A percentile compares a stretch with the other conserved stretches of the same genome.
phyloP scores from a whole-genome alignment of 306 rosid genomes.

The Urtica urens region DNA sequence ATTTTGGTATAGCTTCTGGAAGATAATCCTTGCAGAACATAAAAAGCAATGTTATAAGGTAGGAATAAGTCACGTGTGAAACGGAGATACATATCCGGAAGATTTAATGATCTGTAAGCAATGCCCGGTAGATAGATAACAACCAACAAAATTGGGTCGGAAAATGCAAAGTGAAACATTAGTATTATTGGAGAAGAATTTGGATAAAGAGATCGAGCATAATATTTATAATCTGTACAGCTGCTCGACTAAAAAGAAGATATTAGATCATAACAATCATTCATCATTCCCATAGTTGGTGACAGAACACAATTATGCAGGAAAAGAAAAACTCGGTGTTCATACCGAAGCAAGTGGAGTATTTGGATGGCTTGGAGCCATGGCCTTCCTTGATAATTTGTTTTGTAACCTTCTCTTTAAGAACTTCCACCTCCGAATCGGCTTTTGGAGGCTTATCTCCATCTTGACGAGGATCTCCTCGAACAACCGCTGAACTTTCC shows the following conservation, averaged over 20 bases:
- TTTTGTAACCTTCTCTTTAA: conserved; percentile 74
- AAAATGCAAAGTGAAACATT: no score
- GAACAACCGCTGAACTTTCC: conserved; percentile 52
- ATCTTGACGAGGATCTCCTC: conserved; percentile 45
- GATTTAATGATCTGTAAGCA: no score
- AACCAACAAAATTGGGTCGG: no score
- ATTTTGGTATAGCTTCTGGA: no score
- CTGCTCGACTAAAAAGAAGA: neutral
- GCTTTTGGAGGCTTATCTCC: conserved; percentile 55
- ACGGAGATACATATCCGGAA: no score
- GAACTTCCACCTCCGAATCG: conserved; percentile 60
- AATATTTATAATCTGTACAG: neutral
- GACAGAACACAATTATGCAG: no score
- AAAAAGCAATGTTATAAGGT: no score
- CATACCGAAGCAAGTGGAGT: conserved; percentile 91
- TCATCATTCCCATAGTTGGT: neutral
- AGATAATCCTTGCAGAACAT: no score
- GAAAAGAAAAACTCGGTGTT: conserved; percentile 7
- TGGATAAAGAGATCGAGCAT: neutral
- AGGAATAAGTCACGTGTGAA: no score
- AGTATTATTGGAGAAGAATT: no score
- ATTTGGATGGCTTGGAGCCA: conserved; percentile 74
- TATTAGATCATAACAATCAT: neutral
- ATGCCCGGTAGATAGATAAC: no score
- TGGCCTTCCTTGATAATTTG: conserved; percentile 81